Evolutionary conservation across 805 yeast genomes (phyloP).

Genomic region (Candida sonorensis): DNA sequence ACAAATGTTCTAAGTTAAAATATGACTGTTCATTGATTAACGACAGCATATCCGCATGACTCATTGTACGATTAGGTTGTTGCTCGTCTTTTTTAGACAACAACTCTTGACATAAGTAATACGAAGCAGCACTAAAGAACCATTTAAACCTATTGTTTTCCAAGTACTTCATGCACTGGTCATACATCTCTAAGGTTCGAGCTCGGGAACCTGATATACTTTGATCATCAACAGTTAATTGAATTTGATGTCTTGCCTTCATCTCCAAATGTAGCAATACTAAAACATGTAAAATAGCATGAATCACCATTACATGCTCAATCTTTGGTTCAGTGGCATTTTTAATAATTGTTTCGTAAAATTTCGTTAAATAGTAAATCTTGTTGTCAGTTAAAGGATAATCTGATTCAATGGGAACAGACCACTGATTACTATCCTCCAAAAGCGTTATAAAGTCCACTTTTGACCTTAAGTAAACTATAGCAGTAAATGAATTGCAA

Average conservation of each 20-base stretch:
- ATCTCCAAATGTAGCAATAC: constrained; percentile 23
- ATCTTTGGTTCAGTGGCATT: constrained; percentile 10
- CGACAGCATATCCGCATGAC: constrained; percentile 10
- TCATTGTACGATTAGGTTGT: background rate
- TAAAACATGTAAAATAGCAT: constrained; percentile 24
- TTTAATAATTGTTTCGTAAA: constrained; percentile 11
- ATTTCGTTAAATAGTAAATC: constrained; percentile 11
- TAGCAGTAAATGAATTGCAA: constrained; percentile 14
- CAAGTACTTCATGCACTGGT: constrained; percentile 11
- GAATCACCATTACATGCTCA: constrained; percentile 22
- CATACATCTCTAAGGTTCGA: constrained; percentile 8
- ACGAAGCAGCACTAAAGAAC: constrained; percentile 27
- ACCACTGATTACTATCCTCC: constrained; percentile 9
- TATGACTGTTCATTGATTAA: constrained; percentile 8
- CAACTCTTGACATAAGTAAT: constrained; percentile 17
- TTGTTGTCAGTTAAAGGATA: constrained; percentile 17
- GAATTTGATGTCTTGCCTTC: constrained; percentile 15
- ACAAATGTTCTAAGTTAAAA: background rate
- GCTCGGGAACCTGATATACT: too few relatives aligned
- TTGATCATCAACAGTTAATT: too few relatives aligned
- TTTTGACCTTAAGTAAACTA: constrained; percentile 23
- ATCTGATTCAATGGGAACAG: constrained; percentile 4
- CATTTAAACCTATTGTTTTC: constrained; percentile 17
- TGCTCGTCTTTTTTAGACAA: constrained; percentile 4
- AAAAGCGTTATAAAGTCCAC: constrained; percentile 24